Evolutionary conservation across 768 basidiomycete genomes (phyloP), one percentile per base, ranked within the genome.

Genomic region (Tylopilus subfusipes): DNA sequence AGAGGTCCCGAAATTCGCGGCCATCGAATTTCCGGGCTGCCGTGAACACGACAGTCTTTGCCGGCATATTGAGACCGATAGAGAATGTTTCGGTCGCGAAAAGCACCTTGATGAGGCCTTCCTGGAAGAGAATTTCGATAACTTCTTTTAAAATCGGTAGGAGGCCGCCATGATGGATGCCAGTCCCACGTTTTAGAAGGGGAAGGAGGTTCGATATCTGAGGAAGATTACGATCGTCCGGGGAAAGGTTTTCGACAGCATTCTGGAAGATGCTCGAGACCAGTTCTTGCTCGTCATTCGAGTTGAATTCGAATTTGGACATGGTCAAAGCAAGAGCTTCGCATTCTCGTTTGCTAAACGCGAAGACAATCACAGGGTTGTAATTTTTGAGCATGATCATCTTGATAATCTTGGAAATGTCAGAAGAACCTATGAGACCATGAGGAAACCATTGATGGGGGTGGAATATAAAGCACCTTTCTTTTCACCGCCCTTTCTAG

Each of bases 1-100:
- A 93, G 33, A 99, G 77, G 67, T 92, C 92, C 25, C 97, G 82
- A 76, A 97, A 97, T 63, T 95, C 93, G 42, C 83, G 84, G 1
- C 97, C 97, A 69, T 99, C 97, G 63, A 94, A 98, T 73, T 99
- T 99, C 61, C 93, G 85, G 3, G 93, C 88, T 1, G 87, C 82
- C 0, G 93, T 97, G 76, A 99, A 99, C 22, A 99, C 96, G 45
- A 99, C 97, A 4, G 97, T 98, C 76, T 98, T 98, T 18, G 97
- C 97, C 12, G 97, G 97, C 97, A 99, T 99, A 73, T 99, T 99
- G 42, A 99, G 78, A 34, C 92, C 93, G 54, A 97, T 97, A 16
- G 95, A 96, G 73, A 98, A 98, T 0, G 97, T 99, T 73, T 99
- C 97, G 0, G 97, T 99, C 8, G 97, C 97, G 65, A 98, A 99